phyloP scores from a whole-genome alignment of 768 basidiomycete species.

The Cubamyces sp. region DNA sequence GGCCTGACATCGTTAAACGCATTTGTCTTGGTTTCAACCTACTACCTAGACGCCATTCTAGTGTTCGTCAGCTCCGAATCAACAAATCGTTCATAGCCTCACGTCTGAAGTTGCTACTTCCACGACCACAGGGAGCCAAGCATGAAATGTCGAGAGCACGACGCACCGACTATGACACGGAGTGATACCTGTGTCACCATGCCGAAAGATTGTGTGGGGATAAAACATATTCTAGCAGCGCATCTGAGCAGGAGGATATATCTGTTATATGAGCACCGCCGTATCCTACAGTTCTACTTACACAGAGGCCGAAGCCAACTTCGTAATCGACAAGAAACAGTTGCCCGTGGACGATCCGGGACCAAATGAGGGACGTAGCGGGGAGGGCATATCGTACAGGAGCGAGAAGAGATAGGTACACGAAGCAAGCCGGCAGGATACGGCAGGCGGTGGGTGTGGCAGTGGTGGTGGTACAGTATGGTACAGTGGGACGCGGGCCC shows the following conservation, averaged over 20 bases:
- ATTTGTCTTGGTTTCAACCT: no score
- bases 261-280: background rate
- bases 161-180: no score
- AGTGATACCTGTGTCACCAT: no score
- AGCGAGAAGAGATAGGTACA: constrained; percentile 10
- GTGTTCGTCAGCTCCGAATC: no score
- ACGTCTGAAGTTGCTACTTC: no score
- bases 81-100: no score
- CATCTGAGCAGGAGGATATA: background rate
- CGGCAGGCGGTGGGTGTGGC: constrained; percentile 1
- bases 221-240: no score
- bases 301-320: background rate
- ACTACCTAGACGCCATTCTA: no score
- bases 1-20: background rate
- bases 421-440: constrained; percentile 1
- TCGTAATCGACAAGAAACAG: background rate
- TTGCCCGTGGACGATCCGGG: background rate
- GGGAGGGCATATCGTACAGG: background rate
- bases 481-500: constrained; percentile 12
- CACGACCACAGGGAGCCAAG: no score
- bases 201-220: no score
- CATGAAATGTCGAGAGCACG: no score
- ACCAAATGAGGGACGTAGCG: background rate
- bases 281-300: constrained; percentile 14
- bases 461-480: constrained; percentile 6